These are phyloP conservation scores for Diddensiella caesifluorescens DNA, from an alignment of 805 yeast species.

Conservation along the genomic window DNA sequence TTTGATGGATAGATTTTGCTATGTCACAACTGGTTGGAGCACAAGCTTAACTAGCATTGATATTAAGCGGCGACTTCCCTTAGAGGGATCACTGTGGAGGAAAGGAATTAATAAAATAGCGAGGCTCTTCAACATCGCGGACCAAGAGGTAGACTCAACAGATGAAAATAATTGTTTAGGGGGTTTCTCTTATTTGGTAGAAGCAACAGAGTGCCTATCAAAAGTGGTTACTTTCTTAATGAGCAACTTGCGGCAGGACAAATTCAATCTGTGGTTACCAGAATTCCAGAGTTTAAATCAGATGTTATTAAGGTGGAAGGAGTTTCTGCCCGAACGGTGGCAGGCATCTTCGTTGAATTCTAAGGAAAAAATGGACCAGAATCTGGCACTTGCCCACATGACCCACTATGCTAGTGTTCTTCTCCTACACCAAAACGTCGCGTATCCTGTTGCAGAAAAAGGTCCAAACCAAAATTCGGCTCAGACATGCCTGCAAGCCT, in stretches of 20 bases:
- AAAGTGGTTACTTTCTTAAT: slow-evolving; percentile 11
- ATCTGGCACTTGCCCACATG: slow-evolving; percentile 18
- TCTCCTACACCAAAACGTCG: slow-evolving; percentile 17
- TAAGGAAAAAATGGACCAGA: slow-evolving; percentile 16
- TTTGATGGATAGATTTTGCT: slow-evolving; percentile 17
- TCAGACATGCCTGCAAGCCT: slow-evolving; percentile 12
- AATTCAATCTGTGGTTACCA: slow-evolving; percentile 13
- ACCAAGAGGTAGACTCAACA: slow-evolving; percentile 1
- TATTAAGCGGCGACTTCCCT: slow-evolving; percentile 13
- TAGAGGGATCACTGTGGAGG: slow-evolving; percentile 13
- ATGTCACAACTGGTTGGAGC: slow-evolving; percentile 19
- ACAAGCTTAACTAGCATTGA: slow-evolving; percentile 16
- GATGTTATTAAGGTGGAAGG: slow-evolving; percentile 15
- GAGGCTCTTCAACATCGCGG: slow-evolving; percentile 11
- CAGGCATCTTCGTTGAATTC: slow-evolving; percentile 7
- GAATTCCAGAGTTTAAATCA: slow-evolving; percentile 11
- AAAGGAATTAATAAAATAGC: slow-evolving; percentile 5
- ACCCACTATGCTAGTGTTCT: slow-evolving; percentile 18
- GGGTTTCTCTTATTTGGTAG: slow-evolving; percentile 16
- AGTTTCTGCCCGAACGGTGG: slow-evolving; percentile 15
- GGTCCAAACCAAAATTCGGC: slow-evolving; percentile 8
- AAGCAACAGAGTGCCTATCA: slow-evolving; percentile 17
- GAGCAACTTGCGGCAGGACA: slow-evolving; percentile 7
- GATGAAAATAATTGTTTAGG: slow-evolving; percentile 15
- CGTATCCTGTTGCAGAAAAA: slow-evolving; percentile 12